These are phyloP conservation scores for Fusarium poae DNA, from an alignment of 2,329 filamentous ascomycete genomes.

Conservation along the genomic window DNA sequence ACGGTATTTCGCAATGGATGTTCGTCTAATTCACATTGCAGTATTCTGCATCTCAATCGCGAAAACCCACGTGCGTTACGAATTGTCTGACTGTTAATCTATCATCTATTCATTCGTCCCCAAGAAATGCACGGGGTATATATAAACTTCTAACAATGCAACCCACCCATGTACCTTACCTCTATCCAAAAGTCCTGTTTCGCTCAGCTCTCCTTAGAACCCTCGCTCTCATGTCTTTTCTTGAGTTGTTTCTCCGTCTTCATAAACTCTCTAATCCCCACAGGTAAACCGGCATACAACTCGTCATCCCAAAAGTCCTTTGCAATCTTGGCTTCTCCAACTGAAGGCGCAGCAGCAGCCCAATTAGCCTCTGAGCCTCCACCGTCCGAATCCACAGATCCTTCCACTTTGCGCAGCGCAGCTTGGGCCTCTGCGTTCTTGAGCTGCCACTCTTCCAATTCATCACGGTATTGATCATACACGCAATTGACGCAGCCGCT, in stretches of 20 bases:
- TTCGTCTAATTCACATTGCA: too few relatives aligned
- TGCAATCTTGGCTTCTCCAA: conserved; percentile 57
- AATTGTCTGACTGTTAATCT: conserved; percentile 12
- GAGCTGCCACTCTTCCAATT: conserved; percentile 88
- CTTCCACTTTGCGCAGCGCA: conserved; percentile 58
- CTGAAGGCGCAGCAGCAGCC: conserved; percentile 51
- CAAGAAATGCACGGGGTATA: conserved; percentile 40
- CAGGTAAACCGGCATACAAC: conserved; percentile 83
- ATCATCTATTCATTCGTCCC: conserved; percentile 39
- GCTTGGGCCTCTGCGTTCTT: conserved; percentile 73
- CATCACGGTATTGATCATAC: conserved; percentile 92
- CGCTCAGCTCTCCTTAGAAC: conserved; percentile 59
- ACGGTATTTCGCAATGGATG: too few relatives aligned
- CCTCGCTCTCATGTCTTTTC: conserved; percentile 74
- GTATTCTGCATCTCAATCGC: too few relatives aligned
- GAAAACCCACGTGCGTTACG: too few relatives aligned
- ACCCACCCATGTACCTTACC: neutral
- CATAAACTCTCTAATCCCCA: conserved; percentile 98
- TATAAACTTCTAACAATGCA: conserved; percentile 2
- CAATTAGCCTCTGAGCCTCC: conserved; percentile 80
- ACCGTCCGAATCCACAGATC: conserved; percentile 83
- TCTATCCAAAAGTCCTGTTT: neutral
- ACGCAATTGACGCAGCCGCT: conserved; percentile 98
- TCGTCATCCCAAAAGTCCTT: conserved; percentile 73
- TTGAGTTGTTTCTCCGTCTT: conserved; percentile 92